phyloP scores from a whole-genome alignment of 441 rosid genomes.

The Adansonia rubrostipa region DNA sequence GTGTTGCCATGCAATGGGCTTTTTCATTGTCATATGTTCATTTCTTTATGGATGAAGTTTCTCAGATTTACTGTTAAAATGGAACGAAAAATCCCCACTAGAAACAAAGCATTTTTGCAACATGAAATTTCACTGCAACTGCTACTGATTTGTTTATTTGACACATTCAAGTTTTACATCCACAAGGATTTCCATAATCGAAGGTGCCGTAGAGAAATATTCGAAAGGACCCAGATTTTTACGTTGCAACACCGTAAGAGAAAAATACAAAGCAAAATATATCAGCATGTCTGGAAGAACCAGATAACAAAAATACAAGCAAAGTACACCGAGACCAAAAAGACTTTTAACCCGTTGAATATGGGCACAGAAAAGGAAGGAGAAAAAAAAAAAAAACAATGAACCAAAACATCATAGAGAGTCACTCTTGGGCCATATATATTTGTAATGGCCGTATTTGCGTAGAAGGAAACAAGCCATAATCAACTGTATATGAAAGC shows the following conservation, averaged over 20 bases:
- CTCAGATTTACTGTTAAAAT: background rate
- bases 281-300: background rate
- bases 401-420: conserved; percentile 5
- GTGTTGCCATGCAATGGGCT: background rate
- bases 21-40: background rate
- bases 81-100: background rate
- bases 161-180: background rate
- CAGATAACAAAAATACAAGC: background rate
- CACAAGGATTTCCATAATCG: background rate
- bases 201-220: background rate
- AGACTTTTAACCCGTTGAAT: background rate
- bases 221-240: background rate
- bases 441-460: background rate
- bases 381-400: background rate
- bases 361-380: background rate
- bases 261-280: conserved; percentile 13
- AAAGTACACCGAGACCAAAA: background rate
- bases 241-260: conserved; percentile 12
- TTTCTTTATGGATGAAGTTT: background rate
- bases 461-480: conserved; percentile 17
- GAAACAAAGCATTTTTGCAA: background rate
- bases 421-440: conserved; percentile 2
- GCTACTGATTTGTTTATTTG: background rate
- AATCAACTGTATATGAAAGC: background rate
- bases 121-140: background rate